Evolutionary conservation across 2,329 filamentous ascomycete species (phyloP).

Genomic region (Apiospora sp.): DNA sequence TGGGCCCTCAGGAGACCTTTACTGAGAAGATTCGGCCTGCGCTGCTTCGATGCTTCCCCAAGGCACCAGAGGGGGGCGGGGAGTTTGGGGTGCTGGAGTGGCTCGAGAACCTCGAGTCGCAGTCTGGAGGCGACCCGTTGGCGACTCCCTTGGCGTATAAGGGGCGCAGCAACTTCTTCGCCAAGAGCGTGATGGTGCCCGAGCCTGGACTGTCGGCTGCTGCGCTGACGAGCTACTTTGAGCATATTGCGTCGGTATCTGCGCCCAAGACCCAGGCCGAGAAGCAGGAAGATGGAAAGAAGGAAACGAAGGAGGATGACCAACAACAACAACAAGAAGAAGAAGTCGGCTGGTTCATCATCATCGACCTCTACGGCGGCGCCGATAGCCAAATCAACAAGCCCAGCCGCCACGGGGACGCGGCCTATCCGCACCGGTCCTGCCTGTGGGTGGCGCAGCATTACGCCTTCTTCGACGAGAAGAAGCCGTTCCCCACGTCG

Average conservation of each 20-base stretch:
- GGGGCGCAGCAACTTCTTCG: slow-evolving; percentile 43
- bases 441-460: slow-evolving; percentile 45
- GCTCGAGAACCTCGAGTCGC: slow-evolving; percentile 34
- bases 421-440: slow-evolving; percentile 41
- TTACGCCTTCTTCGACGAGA: slow-evolving; percentile 33
- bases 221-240: slow-evolving; percentile 38
- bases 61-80: background rate
- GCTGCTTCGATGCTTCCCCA: slow-evolving; percentile 36
- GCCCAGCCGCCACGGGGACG: slow-evolving; percentile 17
- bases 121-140: slow-evolving; percentile 32
- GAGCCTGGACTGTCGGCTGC: slow-evolving; percentile 36
- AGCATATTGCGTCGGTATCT: slow-evolving; percentile 28
- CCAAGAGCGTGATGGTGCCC: slow-evolving; percentile 45
- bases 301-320: background rate
- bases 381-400: slow-evolving; percentile 41
- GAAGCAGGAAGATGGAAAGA: background rate
- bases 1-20: slow-evolving; percentile 39
- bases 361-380: slow-evolving; percentile 46
- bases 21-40: slow-evolving; percentile 36
- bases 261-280: background rate
- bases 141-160: slow-evolving; percentile 26
- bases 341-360: slow-evolving; percentile 41
- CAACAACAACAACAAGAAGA: background rate
- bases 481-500: slow-evolving; percentile 30
- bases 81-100: slow-evolving; percentile 33